Evolutionary conservation across 495 filamentous ascomycete genomes (phyloP), one percentile per base, ranked within the genome.

Genomic region (Penicillium manginii): DNA sequence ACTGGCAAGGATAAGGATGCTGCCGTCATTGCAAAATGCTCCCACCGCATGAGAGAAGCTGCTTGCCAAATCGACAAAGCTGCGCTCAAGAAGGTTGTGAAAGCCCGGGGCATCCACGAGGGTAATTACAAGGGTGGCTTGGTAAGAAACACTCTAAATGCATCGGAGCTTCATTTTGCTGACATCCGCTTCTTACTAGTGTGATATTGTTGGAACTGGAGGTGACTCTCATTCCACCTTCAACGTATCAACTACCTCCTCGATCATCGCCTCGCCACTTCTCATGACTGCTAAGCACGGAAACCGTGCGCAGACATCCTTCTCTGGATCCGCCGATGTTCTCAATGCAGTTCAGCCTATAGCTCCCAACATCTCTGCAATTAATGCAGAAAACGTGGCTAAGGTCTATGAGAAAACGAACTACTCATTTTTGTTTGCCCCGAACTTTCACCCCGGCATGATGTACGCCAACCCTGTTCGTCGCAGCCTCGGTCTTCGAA

Each of bases 191-290:
- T 23, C 8, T 37, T 33, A 31, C 22, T 49, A 93, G 88, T 93
- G 92, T 73, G 96, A 99, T 72, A 97, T 99, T 65, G 96, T 98
- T 46, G 96, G 96, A 65, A 99, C 96, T 14, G 96, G 96, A 50
- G 96, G 96, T 68, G 94, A 98, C 77, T 88, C 89, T 32, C 92
- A 97, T 79, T 89, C 92, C 71, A 99, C 96, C 18, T 98, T 96
- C 85, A 99, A 99, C 72, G 91, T 99, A 71, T 91, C 87, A 62
- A 98, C 94, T 3, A 96, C 93, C 7, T 84, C 96, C 4, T 96
- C 92, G 5, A 96, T 99, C 66, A 81, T 99, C 45, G 92, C 90
- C 55, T 93, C 92, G 5, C 85, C 89, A 15, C 75, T 91, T 12
- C 82, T 97, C 17, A 77, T 94, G 45, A 81, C 96, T 52, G 89